Conservation (phyloP, 2,329 filamentous ascomycete species). For the Xylariaceae sp. region DNA sequence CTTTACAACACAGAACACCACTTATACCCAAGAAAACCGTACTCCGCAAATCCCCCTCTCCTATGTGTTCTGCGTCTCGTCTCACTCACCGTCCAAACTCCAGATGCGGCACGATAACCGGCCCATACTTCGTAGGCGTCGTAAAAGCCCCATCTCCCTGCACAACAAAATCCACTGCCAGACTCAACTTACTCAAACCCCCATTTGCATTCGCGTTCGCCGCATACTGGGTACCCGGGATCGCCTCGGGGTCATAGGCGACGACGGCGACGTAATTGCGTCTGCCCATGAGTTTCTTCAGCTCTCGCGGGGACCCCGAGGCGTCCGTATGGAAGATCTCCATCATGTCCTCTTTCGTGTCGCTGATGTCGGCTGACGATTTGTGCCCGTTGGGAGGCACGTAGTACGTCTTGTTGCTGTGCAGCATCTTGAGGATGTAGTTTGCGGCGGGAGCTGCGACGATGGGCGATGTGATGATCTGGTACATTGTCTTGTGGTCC, state of each 20-base stretch:
- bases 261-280: constrained; percentile 91
- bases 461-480: constrained; percentile 88
- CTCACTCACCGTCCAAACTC: constrained; percentile 61
- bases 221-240: constrained; percentile 37
- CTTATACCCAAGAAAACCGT: no score
- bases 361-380: constrained; percentile 62
- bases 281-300: constrained; percentile 88
- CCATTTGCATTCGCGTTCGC: constrained; percentile 35
- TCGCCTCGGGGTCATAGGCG: constrained; percentile 85
- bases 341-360: constrained; percentile 99
- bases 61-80: not conserved
- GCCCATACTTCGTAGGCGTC: constrained; percentile 89
- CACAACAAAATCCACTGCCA: constrained; percentile 95
- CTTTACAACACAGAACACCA: no score
- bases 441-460: constrained; percentile 81
- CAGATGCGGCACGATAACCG: constrained; percentile 86
- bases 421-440: constrained; percentile 91
- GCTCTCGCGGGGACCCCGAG: constrained; percentile 73
- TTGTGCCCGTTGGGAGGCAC: constrained; percentile 82
- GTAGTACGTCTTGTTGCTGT: constrained; percentile 90
- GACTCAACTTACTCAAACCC: constrained; percentile 64
- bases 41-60: no score
- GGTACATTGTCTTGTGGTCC: constrained; percentile 99
- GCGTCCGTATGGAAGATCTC: constrained; percentile 97
- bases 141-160: constrained; percentile 83